Evolutionary conservation across 768 basidiomycete genomes (phyloP), one percentile per base, ranked within the genome.

Genomic region (Cystobasidium onofrii): DNA sequence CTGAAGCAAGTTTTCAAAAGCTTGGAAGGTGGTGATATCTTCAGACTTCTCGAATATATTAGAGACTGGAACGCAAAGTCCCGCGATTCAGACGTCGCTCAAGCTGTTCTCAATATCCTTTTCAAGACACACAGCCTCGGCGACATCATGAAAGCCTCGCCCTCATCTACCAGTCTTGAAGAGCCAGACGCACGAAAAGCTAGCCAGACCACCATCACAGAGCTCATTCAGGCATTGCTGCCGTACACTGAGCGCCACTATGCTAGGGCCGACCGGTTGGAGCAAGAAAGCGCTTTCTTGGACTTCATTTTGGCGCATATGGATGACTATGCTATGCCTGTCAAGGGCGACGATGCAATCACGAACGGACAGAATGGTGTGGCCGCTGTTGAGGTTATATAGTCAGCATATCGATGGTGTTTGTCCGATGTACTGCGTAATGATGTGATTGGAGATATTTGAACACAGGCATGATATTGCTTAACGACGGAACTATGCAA

Each of bases 181-280:
- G 63, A 60, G 23, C 27, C 63, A 4, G 43, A 33, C 39, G 67
- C 65, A 1, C 50, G 63, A 34, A 77, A 77, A 20, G 75, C 72
- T 63, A 76, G 73, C 1, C 75, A 52, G 18, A 50, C 55, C 39
- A 39, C 52, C 33, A 80, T 90, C 64, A 87, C 87, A 78, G 92
- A 96, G 65, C 81, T 95, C 67, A 81, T 97, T 13, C 91, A 93
- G 57, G 89, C 87, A 2, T 83, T 97, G 69, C 86, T 97, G 64
- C 93, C 96, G 13, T 99, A 98, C 80, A 94, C 94, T 10, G 92
- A 95, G 80, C 86, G 96, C 64, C 96, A 99, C 82, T 86, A 94
- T 52, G 82, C 88, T 43, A 84, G 94, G 77, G 86, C 93, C 80
- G 91, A 94, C 73, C 86, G 87, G 79, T 82, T 96, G 70, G 86